Conservation (phyloP, 345 rosid genomes). For the Hirschfeldia incana region DNA sequence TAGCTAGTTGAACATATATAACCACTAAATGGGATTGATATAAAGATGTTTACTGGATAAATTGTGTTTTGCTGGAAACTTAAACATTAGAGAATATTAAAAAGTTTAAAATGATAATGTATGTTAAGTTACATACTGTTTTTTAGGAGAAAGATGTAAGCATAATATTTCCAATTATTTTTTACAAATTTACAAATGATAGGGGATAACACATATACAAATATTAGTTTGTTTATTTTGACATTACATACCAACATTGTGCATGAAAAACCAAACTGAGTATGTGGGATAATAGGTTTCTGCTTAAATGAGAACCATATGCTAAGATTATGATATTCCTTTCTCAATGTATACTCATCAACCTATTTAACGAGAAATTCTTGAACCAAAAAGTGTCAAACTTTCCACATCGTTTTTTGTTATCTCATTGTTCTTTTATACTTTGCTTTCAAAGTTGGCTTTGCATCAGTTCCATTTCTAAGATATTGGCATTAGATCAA, state of each 20-base stretch:
- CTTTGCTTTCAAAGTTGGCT: slow-evolving; percentile 36
- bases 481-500: slow-evolving; percentile 4
- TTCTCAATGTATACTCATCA: slow-evolving; percentile 33
- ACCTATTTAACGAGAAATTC: slow-evolving; percentile 6
- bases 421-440: slow-evolving; percentile 26
- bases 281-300: slow-evolving; percentile 1
- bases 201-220: background rate
- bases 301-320: background rate
- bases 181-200: background rate
- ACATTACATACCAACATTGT: background rate
- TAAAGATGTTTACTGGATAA: slow-evolving; percentile 34
- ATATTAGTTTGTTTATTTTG: background rate
- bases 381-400: background rate
- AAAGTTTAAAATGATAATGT: slow-evolving; percentile 2
- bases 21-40: background rate
- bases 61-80: slow-evolving; percentile 33
- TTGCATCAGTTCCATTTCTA: slow-evolving; percentile 21
- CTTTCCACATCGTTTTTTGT: background rate
- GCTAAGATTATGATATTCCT: slow-evolving; percentile 21
- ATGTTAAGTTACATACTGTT: slow-evolving; percentile 1
- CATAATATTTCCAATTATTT: background rate
- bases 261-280: too few species aligned
- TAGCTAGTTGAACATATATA: slow-evolving; percentile 9
- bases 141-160: background rate
- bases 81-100: slow-evolving; percentile 16